phyloP scores from a whole-genome alignment of 2,329 filamentous ascomycete genomes.

The Phoma sp. region DNA sequence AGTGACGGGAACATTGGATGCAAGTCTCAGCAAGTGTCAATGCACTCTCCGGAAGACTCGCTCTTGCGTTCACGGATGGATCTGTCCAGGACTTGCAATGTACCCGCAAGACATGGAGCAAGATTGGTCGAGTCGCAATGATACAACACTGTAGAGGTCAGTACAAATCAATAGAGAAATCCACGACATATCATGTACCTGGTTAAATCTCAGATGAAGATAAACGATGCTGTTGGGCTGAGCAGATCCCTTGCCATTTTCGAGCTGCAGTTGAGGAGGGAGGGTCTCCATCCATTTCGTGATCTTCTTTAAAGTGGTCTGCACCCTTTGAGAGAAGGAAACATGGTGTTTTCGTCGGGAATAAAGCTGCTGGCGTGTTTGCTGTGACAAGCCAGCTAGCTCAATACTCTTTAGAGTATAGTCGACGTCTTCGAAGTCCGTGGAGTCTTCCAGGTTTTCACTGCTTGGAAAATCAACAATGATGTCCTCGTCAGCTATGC shows the following conservation, averaged over 20 bases:
- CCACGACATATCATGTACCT: conserved; percentile 24
- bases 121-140: conserved; percentile 42
- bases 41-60: conserved; percentile 36
- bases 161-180: neutral
- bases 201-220: conserved; percentile 48
- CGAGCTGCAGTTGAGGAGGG: conserved; percentile 43
- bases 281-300: conserved; percentile 49
- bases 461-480: conserved; percentile 54
- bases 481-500: conserved; percentile 46
- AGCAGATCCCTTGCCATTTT: conserved; percentile 26
- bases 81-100: conserved; percentile 19
- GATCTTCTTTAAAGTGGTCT: conserved; percentile 45
- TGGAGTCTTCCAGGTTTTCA: conserved; percentile 32
- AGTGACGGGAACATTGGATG: conserved; percentile 56
- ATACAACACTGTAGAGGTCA: conserved; percentile 33
- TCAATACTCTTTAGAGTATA: conserved; percentile 51
- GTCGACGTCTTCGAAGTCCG: conserved; percentile 47
- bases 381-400: conserved; percentile 46
- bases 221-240: conserved; percentile 37
- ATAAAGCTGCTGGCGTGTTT: conserved; percentile 39
- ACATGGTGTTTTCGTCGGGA: conserved; percentile 33
- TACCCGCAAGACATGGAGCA: conserved; percentile 43
- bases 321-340: conserved; percentile 48
- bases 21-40: conserved; percentile 55
- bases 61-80: neutral